A percentile compares a stretch with the other conserved stretches of the same genome.
Conservation (phyloP, 2,329 filamentous ascomycete species). For the Waltergamsia citrina region DNA sequence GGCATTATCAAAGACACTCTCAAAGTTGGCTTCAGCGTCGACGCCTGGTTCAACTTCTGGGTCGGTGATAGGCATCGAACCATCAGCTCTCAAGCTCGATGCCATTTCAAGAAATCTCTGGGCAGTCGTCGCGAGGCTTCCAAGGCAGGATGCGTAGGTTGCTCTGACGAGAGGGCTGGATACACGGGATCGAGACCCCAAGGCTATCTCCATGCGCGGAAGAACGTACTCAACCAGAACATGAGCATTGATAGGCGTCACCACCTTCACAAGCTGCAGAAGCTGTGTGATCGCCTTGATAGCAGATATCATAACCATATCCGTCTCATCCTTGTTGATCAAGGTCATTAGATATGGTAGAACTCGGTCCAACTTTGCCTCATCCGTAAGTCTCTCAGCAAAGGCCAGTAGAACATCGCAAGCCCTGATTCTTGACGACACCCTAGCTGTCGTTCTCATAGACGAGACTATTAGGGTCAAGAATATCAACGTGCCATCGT, state of each 20-base stretch:
- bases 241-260: conserved; percentile 68
- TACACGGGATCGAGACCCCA: conserved; percentile 31
- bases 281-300: conserved; percentile 83
- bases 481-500: conserved; percentile 91
- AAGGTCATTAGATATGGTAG: conserved; percentile 82
- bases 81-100: conserved; percentile 76
- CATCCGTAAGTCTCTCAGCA: conserved; percentile 82
- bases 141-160: conserved; percentile 87
- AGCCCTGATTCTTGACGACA: conserved; percentile 77
- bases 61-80: conserved; percentile 67
- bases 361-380: conserved; percentile 89
- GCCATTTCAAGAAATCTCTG: conserved; percentile 83
- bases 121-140: conserved; percentile 78
- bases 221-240: conserved; percentile 61
- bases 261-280: conserved; percentile 76
- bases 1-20: conserved; percentile 82
- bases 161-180: conserved; percentile 68
- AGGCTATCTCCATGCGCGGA: conserved; percentile 48
- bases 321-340: conserved; percentile 64
- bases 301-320: conserved; percentile 77
- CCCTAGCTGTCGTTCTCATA: conserved; percentile 77
- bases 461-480: conserved; percentile 83
- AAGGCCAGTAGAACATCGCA: conserved; percentile 91
- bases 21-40: conserved; percentile 61
- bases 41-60: conserved; percentile 68